Base-by-base conservation (phyloP, 106 monocot genomes). In the Allium fistulosum region DNA sequence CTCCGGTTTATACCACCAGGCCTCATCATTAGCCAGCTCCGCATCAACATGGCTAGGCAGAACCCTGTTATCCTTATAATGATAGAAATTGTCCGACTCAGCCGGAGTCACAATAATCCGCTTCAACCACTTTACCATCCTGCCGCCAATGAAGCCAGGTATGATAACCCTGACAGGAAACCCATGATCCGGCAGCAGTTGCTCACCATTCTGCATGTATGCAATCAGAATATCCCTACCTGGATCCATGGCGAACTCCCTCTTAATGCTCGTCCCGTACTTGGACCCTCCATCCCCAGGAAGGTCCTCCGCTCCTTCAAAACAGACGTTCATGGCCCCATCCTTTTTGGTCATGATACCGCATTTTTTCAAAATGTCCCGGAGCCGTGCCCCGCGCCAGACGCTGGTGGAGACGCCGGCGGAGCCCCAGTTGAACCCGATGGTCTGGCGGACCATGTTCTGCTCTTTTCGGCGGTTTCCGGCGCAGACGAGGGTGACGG, bases 1-100 rank as follows among this genome's bases (percentile, higher is more conserved):
- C 75, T 99, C 97, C 69, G 87, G 92, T 62, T 89, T 99, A 75
- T 99, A 99, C 97, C 97, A 99, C 97, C 97, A 99, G 0, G 82
- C 97, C 78, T 83, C 80, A 9, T 79, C 69, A 17, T 99, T 79
- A 62, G 97, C 97, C 17, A 90, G 77, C 59, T 89, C 89, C n/a
- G 97, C 89, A 51, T 89, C 78, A 12, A 99, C 87, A 51, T 86
- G 80, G 2, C 83, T 72, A 17, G 97, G 97, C 10, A 99, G 73
- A 3, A 99, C 97, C 11, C 89, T 46, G 71, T 99, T 99, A 65
- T 99, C 97, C 17, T 66, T 70, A 71, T 79, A 85, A 64, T 99
- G 97, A 71, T 99, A 99, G 71, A 90, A 75, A 71, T 66, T 92
- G 7, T 79, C 75, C 8, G 82, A 84, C 59, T 99, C 92, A 67